Percentiles rank a stretch among this genome's conserved stretches.
phyloP scores from a whole-genome alignment of 345 rosid species.

The Aegle marmelos region DNA sequence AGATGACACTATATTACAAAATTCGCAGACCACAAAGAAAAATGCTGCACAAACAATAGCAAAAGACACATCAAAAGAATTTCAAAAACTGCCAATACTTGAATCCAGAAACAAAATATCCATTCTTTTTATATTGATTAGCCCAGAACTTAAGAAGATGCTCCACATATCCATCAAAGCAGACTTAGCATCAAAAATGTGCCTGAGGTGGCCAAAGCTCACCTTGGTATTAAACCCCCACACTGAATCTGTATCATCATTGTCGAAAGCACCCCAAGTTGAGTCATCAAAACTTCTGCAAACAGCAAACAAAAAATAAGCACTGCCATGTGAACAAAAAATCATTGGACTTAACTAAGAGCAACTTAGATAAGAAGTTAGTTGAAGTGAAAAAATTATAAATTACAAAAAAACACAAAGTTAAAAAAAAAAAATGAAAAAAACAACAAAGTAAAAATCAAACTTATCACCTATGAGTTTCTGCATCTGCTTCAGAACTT shows the following conservation, averaged over 20 bases:
- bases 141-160: neutral
- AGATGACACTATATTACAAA: neutral
- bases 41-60: neutral
- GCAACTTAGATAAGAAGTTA: neutral
- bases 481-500: conserved; percentile 60
- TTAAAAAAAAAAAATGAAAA: no score
- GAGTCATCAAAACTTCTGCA: conserved; percentile 82
- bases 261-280: conserved; percentile 91
- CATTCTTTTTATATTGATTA: neutral
- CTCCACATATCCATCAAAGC: neutral
- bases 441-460: neutral
- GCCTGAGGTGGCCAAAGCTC: conserved; percentile 21
- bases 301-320: conserved; percentile 6
- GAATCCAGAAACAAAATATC: neutral
- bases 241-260: conserved; percentile 85
- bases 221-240: conserved; percentile 96
- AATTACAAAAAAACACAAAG: no score
- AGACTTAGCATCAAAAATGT: neutral
- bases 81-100: neutral
- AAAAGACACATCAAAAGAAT: neutral
- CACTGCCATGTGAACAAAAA: conserved; percentile 2
- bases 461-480: conserved; percentile 39
- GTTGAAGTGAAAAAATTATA: neutral
- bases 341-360: neutral
- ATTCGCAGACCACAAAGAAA: neutral